Evolutionary conservation across 176 grass and related monocot genomes (phyloP).

Genomic region (Ananas comosus): DNA sequence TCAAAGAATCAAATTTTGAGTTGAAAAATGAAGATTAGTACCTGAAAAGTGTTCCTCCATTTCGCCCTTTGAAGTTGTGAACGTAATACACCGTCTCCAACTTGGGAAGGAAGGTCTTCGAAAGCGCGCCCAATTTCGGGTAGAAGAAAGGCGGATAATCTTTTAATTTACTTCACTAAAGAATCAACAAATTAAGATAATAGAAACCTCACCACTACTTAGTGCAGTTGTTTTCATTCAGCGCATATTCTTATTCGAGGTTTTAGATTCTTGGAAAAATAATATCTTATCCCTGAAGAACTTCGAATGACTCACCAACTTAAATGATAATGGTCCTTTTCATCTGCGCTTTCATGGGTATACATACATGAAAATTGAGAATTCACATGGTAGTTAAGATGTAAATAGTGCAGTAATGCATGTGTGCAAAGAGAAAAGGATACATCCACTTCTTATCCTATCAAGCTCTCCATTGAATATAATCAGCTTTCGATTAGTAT

Average conservation of each 20-base stretch:
- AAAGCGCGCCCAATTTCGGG: slow-evolving; percentile 67
- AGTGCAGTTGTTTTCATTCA: too few relatives aligned
- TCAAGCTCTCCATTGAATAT: slow-evolving; percentile 96
- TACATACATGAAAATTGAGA: not conserved
- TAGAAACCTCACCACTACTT: too few relatives aligned
- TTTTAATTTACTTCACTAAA: slow-evolving; percentile 38
- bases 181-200: not conserved
- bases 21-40: slow-evolving; percentile 16
- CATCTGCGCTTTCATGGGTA: too few relatives aligned
- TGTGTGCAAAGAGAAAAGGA: slow-evolving; percentile 32
- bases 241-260: too few relatives aligned
- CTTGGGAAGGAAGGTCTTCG: slow-evolving; percentile 81
- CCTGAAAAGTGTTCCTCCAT: slow-evolving; percentile 87
- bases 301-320: too few relatives aligned
- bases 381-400: not conserved
- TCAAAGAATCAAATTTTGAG: not conserved
- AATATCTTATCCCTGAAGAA: too few relatives aligned
- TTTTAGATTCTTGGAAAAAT: too few relatives aligned
- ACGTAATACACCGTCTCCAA: slow-evolving; percentile 92
- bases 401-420: not conserved
- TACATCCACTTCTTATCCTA: slow-evolving; percentile 99
- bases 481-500: slow-evolving; percentile 64
- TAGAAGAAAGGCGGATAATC: slow-evolving; percentile 99
- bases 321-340: too few relatives aligned
- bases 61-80: slow-evolving; percentile 93